These are phyloP conservation scores for Phytophthora sansomeana DNA, from an alignment of 352 stramenopile species.

Conservation along the genomic window DNA sequence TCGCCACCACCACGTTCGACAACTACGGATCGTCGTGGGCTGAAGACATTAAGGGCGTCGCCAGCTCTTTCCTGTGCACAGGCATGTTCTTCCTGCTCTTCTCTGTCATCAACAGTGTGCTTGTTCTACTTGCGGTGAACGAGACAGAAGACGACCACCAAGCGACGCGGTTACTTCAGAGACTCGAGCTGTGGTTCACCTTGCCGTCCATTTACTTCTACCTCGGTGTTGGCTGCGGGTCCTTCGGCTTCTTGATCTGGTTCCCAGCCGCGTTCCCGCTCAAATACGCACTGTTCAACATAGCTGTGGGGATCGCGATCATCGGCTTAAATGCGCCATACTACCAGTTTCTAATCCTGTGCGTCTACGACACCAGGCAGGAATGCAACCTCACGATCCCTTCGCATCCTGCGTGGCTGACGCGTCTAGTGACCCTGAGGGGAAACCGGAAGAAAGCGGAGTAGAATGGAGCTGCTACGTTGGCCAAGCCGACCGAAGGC, in stretches of 20 bases:
- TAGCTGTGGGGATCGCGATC: conserved; percentile 19
- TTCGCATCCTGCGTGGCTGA: conserved; percentile 21
- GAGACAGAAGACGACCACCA: conserved; percentile 32
- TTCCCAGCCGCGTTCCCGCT: conserved; percentile 37
- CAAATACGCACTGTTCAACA: conserved; percentile 19
- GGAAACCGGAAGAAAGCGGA: neutral
- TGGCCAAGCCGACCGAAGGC: neutral
- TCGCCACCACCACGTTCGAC: conserved; percentile 30
- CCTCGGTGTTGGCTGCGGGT: conserved; percentile 26
- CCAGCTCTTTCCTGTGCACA: conserved; percentile 23
- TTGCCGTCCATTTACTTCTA: conserved; percentile 44
- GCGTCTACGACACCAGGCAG: conserved; percentile 32
- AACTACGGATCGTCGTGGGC: conserved; percentile 26
- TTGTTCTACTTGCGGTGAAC: conserved; percentile 10
- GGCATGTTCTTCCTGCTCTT: conserved; percentile 39
- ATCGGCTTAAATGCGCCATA: conserved; percentile 34
- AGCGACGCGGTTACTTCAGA: conserved; percentile 19
- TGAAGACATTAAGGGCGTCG: conserved; percentile 18
- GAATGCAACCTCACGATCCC: conserved; percentile 31
- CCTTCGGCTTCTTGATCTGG: conserved; percentile 39
- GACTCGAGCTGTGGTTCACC: conserved; percentile 35
- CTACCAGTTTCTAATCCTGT: conserved; percentile 46
- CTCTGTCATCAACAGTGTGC: conserved; percentile 39
- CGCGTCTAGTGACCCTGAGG: conserved; percentile 7
- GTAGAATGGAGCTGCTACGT: neutral